phyloP scores from a whole-genome alignment of 768 basidiomycete genomes.

The Rhizopogon vesiculosus region DNA sequence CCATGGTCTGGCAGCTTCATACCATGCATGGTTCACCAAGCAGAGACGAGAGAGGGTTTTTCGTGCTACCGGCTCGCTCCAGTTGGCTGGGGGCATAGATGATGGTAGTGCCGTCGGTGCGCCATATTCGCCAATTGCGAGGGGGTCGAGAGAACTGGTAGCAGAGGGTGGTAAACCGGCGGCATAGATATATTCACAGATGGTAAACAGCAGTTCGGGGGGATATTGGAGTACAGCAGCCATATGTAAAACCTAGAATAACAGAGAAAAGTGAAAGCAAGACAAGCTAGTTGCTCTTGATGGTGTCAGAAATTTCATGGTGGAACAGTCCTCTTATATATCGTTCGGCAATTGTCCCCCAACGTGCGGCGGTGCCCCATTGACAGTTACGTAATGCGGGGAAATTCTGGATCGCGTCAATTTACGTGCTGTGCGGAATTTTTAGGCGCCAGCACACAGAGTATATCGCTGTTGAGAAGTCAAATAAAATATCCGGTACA shows the following conservation, averaged over 20 bases:
- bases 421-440: neutral
- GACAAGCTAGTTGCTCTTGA: neutral
- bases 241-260: constrained; percentile 12
- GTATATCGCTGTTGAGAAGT: neutral
- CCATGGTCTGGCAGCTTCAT: constrained; percentile 83
- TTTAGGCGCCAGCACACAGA: neutral
- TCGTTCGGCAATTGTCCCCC: neutral
- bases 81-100: constrained; percentile 65
- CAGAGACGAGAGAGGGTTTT: constrained; percentile 66
- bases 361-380: no score
- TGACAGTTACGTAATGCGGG: constrained; percentile 2
- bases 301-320: neutral
- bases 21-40: constrained; percentile 74
- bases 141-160: constrained; percentile 65
- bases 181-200: constrained; percentile 70
- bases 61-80: constrained; percentile 63
- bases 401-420: neutral
- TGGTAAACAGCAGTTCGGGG: constrained; percentile 64
- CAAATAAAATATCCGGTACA: neutral
- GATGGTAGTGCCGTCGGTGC: constrained; percentile 65
- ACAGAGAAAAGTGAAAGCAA: constrained; percentile 4
- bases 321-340: neutral
- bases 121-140: constrained; percentile 38
- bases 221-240: constrained; percentile 47
- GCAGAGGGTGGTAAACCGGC: constrained; percentile 50